Conservation (phyloP, 345 rosid genomes). For the Eucalyptus erythrocorys region DNA sequence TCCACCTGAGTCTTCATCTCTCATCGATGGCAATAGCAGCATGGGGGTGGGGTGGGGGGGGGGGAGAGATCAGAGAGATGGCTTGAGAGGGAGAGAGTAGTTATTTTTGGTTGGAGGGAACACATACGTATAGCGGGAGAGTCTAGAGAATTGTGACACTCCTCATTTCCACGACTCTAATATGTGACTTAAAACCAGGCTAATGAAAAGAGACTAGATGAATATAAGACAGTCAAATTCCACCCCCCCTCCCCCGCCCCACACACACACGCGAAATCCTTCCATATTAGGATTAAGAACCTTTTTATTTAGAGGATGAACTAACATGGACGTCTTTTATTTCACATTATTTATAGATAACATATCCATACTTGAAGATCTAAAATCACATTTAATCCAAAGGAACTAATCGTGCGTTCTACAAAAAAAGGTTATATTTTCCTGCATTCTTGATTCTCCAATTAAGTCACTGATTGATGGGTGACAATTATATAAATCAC, state of each 20-base stretch:
- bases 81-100: background rate
- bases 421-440: background rate
- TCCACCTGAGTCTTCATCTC: background rate
- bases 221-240: background rate
- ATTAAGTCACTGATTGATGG: background rate
- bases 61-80: background rate
- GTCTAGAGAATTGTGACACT: background rate
- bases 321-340: background rate
- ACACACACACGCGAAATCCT: background rate
- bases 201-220: background rate
- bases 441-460: background rate
- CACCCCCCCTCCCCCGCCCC: too few species aligned
- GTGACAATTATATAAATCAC: background rate
- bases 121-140: background rate
- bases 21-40: background rate
- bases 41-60: too few species aligned
- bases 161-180: background rate
- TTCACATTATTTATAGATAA: background rate
- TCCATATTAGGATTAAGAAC: background rate
- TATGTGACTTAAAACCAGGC: background rate
- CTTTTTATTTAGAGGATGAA: background rate
- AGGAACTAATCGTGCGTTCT: background rate
- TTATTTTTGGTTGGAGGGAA: background rate
- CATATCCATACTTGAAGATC: background rate
- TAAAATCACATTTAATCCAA: background rate